Evolutionary conservation across 805 yeast genomes (phyloP).

Genomic region (Suhomyces kilbournensis): DNA sequence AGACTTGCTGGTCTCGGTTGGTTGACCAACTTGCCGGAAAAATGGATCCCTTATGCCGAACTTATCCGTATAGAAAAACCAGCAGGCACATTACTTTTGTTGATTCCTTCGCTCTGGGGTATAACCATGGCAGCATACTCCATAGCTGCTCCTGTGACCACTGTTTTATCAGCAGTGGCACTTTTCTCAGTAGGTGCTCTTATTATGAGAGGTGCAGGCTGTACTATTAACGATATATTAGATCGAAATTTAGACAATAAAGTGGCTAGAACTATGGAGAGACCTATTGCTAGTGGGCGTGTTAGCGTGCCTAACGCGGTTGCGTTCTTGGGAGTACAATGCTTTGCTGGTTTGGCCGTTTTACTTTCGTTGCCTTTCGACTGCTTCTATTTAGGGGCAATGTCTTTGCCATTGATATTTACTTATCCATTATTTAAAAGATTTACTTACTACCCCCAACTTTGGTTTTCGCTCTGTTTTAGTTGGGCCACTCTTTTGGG

Average conservation of each 20-base stretch:
- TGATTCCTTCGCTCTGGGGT: slow-evolving; percentile 89
- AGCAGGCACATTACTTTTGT: slow-evolving; percentile 85
- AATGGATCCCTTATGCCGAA: slow-evolving; percentile 86
- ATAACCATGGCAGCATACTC: slow-evolving; percentile 83
- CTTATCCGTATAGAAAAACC: slow-evolving; percentile 91
- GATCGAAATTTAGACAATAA: slow-evolving; percentile 81
- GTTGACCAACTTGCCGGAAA: slow-evolving; percentile 63
- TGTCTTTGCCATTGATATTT: slow-evolving; percentile 73
- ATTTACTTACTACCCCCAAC: slow-evolving; percentile 94
- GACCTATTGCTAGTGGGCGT: slow-evolving; percentile 92
- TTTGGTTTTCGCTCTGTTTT: slow-evolving; percentile 73
- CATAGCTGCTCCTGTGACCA: slow-evolving; percentile 62
- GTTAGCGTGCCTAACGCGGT: slow-evolving; percentile 70
- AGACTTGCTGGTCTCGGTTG: slow-evolving; percentile 44
- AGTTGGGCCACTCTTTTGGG: slow-evolving; percentile 95
- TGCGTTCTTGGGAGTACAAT: slow-evolving; percentile 68
- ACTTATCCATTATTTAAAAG: slow-evolving; percentile 92
- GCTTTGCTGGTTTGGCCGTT: slow-evolving; percentile 69
- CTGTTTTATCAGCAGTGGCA: slow-evolving; percentile 59
- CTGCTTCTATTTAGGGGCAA: slow-evolving; percentile 80
- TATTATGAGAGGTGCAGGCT: slow-evolving; percentile 97
- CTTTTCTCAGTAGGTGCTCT: slow-evolving; percentile 82
- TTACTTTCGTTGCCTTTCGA: slow-evolving; percentile 71
- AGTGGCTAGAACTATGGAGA: slow-evolving; percentile 81
- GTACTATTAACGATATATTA: slow-evolving; percentile 87